A percentile compares a stretch with the other conserved stretches of the same genome.
Evolutionary conservation across 257 asterid genomes (phyloP).

Genomic region (Salvia miltiorrhiza): DNA sequence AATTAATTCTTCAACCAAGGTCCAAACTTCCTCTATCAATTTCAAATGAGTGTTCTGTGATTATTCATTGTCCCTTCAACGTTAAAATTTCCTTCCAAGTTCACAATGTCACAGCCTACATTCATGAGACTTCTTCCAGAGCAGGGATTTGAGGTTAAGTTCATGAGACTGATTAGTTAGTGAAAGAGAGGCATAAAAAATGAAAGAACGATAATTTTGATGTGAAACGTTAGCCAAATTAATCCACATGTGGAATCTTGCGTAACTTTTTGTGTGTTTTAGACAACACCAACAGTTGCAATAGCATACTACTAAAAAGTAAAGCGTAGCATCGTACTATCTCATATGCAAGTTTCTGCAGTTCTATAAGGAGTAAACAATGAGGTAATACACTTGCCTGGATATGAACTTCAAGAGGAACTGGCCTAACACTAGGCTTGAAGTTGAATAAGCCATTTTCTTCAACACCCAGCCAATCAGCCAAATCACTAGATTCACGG

Average conservation of each 20-base stretch:
- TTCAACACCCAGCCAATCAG: conserved; percentile 96
- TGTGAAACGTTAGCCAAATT: neutral
- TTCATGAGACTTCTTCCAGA: neutral
- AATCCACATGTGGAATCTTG: neutral
- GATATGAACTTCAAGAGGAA: conserved; percentile 99
- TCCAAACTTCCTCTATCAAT: neutral
- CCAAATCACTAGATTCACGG: conserved; percentile 72
- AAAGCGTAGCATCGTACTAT: conserved; percentile 1
- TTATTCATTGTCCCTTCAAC: neutral
- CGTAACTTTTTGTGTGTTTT: neutral
- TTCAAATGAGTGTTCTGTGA: neutral
- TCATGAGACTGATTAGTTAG: neutral
- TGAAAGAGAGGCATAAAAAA: neutral
- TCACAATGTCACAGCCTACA: neutral
- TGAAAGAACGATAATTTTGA: neutral
- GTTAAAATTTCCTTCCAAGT: neutral
- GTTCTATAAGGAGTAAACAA: conserved; percentile 20
- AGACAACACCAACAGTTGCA: neutral
- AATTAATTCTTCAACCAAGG: neutral
- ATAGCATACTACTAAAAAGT: neutral
- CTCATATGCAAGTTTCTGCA: conserved; percentile 5
- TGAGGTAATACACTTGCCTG: conserved; percentile 62
- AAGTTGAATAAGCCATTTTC: conserved; percentile 91
- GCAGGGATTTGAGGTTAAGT: neutral
- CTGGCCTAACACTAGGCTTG: conserved; percentile 99